Evolutionary conservation across 148 eudicot genomes (phyloP).

Genomic region (Cornus florida): DNA sequence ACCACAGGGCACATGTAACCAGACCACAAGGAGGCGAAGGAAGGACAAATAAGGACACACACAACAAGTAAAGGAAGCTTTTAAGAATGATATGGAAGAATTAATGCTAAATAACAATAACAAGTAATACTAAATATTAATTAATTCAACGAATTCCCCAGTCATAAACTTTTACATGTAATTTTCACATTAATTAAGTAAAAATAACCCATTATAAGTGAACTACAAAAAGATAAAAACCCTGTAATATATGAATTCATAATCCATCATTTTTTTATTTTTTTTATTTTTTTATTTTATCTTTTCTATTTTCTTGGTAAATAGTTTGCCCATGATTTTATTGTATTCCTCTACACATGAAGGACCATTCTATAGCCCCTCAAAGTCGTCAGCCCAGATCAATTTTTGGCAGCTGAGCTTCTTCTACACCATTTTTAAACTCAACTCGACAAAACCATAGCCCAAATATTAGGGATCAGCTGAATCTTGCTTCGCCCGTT

Average conservation of each 20-base stretch:
- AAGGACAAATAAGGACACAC: not conserved
- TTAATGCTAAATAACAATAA: not conserved
- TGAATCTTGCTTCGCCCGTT: too few species aligned
- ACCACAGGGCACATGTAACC: not conserved
- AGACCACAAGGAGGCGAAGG: not conserved
- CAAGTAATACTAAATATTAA: not conserved
- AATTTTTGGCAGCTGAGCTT: not conserved
- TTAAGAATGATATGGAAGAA: not conserved
- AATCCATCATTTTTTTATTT: not conserved
- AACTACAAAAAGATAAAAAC: not conserved
- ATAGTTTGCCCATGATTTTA: not conserved
- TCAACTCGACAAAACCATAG: too few species aligned
- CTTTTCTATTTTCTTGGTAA: too few species aligned
- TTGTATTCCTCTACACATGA: not conserved
- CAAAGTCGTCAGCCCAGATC: not conserved
- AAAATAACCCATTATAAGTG: too few species aligned
- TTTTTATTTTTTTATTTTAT: too few species aligned
- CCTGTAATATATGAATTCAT: not conserved
- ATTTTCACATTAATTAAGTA: too few species aligned
- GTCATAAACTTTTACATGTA: not conserved
- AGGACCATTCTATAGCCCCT: not conserved
- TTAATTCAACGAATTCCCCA: not conserved
- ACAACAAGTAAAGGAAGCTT: not conserved
- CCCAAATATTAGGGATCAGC: too few species aligned
- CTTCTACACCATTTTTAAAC: too few species aligned